Conservation (phyloP, 108 stramenopile species). For the Cyclostephanos tholiformis region DNA sequence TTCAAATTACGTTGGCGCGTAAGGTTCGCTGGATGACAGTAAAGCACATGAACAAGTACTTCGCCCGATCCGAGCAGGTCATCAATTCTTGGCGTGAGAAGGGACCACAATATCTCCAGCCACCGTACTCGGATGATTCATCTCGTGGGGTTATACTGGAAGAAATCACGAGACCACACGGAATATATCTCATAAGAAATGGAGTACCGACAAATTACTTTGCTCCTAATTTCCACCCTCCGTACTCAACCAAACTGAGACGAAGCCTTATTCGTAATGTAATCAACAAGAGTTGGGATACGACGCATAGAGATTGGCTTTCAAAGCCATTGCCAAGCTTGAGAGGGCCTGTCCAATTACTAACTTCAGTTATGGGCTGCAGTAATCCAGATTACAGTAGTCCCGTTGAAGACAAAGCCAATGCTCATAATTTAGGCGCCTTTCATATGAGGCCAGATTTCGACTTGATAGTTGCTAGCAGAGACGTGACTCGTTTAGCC, state of each 20-base stretch:
- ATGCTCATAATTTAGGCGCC: conserved; percentile 5
- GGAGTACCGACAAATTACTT: conserved; percentile 89
- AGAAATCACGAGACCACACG: conserved; percentile 81
- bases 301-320: conserved; percentile 80
- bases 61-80: conserved; percentile 82
- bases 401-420: conserved; percentile 23
- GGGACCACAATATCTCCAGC: conserved; percentile 85
- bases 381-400: conserved; percentile 46
- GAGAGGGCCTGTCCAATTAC: conserved; percentile 63
- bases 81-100: conserved; percentile 87
- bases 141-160: conserved; percentile 65
- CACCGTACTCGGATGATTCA: conserved; percentile 63
- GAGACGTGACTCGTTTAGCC: background rate
- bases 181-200: conserved; percentile 82
- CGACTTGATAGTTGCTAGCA: conserved; percentile 13
- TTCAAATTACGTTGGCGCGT: conserved; percentile 80
- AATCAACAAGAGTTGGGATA: conserved; percentile 83
- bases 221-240: conserved; percentile 87
- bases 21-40: conserved; percentile 89
- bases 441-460: conserved; percentile 23
- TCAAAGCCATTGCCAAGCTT: conserved; percentile 67
- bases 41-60: conserved; percentile 93
- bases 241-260: conserved; percentile 89
- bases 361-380: conserved; percentile 75
- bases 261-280: conserved; percentile 77